phyloP scores from a whole-genome alignment of 2,329 filamentous ascomycete species.

The Lasiodiplodia sp. region DNA sequence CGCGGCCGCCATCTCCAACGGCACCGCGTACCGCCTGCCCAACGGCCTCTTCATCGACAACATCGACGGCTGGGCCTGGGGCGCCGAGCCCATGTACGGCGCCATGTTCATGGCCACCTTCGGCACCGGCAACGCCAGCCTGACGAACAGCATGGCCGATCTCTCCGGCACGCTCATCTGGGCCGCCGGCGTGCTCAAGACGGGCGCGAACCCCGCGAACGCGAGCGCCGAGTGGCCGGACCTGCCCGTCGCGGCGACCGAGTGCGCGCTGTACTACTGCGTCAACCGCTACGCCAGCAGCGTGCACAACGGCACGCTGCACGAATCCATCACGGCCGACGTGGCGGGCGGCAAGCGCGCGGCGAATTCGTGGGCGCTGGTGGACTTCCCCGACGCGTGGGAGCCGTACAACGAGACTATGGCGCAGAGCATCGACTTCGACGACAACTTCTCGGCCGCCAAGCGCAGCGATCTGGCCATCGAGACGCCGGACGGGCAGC shows the following conservation, averaged over 20 bases:
- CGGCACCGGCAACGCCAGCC: slow-evolving; percentile 14
- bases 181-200: slow-evolving; percentile 14
- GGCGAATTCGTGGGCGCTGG: neutral
- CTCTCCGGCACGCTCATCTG: slow-evolving; percentile 29
- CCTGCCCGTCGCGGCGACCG: slow-evolving; percentile 16
- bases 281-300: slow-evolving; percentile 29
- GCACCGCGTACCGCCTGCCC: slow-evolving; percentile 14
- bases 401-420: neutral
- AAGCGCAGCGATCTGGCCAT: neutral
- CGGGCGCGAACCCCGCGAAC: neutral
- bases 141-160: slow-evolving; percentile 13
- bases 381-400: neutral
- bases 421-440: slow-evolving; percentile 4
- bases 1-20: neutral
- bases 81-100: neutral
- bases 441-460: slow-evolving; percentile 28
- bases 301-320: slow-evolving; percentile 20
- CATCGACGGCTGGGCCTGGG: slow-evolving; percentile 1
- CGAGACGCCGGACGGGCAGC: neutral
- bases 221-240: slow-evolving; percentile 17
- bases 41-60: slow-evolving; percentile 32
- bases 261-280: slow-evolving; percentile 33
- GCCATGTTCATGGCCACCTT: slow-evolving; percentile 23
- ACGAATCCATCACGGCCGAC: neutral
- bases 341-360: neutral